Base-by-base conservation (phyloP, 208 protist species). In the Crithidia fasciculata region DNA sequence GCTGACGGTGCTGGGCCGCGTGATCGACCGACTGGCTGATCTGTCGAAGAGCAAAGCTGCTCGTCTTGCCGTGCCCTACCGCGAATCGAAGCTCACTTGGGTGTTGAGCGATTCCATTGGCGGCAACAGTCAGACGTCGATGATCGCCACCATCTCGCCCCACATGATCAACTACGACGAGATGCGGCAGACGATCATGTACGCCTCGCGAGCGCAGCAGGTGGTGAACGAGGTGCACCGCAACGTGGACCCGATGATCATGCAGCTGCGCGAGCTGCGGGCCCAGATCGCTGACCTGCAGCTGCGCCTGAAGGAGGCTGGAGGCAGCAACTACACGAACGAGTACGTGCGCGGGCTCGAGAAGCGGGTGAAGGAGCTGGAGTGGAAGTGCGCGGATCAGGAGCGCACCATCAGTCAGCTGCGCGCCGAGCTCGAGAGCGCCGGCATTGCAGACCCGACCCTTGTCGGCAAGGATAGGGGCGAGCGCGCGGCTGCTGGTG, bases 101-200 rank as follows among this genome's bases (percentile, higher is more conserved):
- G 63, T 97, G 54, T 63, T 98, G 68, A 96, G 84, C 78, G 95
- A 98, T 69, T 94, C 86, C 36, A 74, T 98, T 37, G 93, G 93
- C 72, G 95, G 95, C 13, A 94, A 94, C 72, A 91, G 84, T 43
- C 96, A 97, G 68, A 99, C 98, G 5, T 89, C 90, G 47, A 98
- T 99, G 96, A 87, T 99, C 9, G 97, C 97, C 40, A 97, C 95
- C 36, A 81, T 99, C 40, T 94, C 86, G 9, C 98, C 97, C 3
- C 85, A 94, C 69, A 59, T 69, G 36, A 76, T 90, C 60, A 94
- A 98, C 75, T 95, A 88, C 49, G 97, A 98, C 16, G 97, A 99
- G 71, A 98, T 92, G 63, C 73, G 88, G 1, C 88, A 91, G 28
- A 99, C 98, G n/a, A 62, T 99, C 3, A 84, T 89, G 40, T 98